Evolutionary conservation across 306 rosid species (phyloP), one percentile per base, ranked within the genome.

Genomic region (Cucurbita ficifolia): DNA sequence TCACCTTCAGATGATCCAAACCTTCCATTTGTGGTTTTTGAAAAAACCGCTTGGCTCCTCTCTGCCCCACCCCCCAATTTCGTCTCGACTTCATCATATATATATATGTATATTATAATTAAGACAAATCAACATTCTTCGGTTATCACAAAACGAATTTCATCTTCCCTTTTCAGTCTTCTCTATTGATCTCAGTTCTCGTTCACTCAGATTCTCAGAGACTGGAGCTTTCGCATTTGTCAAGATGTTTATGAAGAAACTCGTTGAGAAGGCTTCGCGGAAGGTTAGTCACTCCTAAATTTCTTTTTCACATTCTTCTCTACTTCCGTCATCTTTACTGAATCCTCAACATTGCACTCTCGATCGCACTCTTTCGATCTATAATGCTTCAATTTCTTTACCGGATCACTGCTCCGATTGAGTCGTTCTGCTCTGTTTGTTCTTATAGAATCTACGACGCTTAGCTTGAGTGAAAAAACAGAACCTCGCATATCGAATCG

Each of bases 181-280:
- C 45, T 24, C 10, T 21, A 78, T 62, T 29, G 48, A 39, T 76
- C 72, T 18, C 38, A 16, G 24, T 16, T 0, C 13, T 55, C 54
- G 64, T 78, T 11, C 36, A 64, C 52, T 76, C 70, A 7, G 53
- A 59, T 64, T 64, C 71, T 42, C 18, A 2, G 52, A 4, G 5
- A 22, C 7, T 68, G 55, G 40, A 68, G 12, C 73, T 21, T 55
- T 24, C 55, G 55, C 21, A 3, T 5, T 9, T 3, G 10, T 46
- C 71, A 11, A 42, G 58, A 93, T 93, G 98, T 93, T 93, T 56
- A 87, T 88, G 29, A 90, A 81, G 81, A 93, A 87, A 79, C 85
- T 93, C 16, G 96, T 90, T 38, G 94, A 82, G 85, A 93, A 88
- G 81, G 98, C 98, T 79, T 83, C 96, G 52, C 88, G 84, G 83